phyloP scores from a whole-genome alignment of 257 asterid species.

The Cynanchum wilfordii region DNA sequence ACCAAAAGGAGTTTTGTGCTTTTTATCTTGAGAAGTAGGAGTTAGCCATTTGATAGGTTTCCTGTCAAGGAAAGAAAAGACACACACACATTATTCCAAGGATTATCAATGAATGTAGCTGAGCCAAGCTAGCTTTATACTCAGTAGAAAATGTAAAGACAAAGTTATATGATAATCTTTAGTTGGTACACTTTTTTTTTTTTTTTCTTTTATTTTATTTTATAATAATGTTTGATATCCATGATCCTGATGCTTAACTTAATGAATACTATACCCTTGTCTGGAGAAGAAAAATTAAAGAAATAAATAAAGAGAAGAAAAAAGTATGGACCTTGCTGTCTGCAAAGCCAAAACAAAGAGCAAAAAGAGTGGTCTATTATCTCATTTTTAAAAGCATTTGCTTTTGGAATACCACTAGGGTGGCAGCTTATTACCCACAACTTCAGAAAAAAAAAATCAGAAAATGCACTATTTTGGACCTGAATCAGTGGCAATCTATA shows the following conservation, averaged over 20 bases:
- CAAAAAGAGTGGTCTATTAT: slow-evolving; percentile 16
- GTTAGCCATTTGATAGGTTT: slow-evolving; percentile 12
- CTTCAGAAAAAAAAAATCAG: not conserved
- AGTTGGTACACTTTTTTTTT: slow-evolving; percentile 35
- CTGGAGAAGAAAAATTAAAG: slow-evolving; percentile 39
- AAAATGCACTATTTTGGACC: slow-evolving; percentile 2
- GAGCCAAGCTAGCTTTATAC: slow-evolving; percentile 28
- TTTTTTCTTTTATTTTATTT: not conserved
- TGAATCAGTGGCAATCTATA: not conserved
- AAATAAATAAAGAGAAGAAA: slow-evolving; percentile 8
- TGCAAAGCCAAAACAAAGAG: slow-evolving; percentile 24
- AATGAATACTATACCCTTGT: slow-evolving; percentile 58
- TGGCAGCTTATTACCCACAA: slow-evolving; percentile 8
- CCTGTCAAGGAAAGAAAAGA: slow-evolving; percentile 41
- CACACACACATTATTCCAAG: slow-evolving; percentile 29
- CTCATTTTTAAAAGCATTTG: slow-evolving; percentile 25
- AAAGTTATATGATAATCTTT: slow-evolving; percentile 34
- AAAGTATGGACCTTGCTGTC: slow-evolving; percentile 49
- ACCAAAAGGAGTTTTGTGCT: slow-evolving; percentile 1
- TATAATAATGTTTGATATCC: slow-evolving; percentile 15
- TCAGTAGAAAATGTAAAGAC: slow-evolving; percentile 35
- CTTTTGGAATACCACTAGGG: slow-evolving; percentile 22
- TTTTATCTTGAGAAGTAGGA: slow-evolving; percentile 10
- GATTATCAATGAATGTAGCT: slow-evolving; percentile 27
- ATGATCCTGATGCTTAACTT: slow-evolving; percentile 50